These are phyloP conservation scores for Starmerella bacillaris DNA, from an alignment of 805 yeast species.

Conservation along the genomic window DNA sequence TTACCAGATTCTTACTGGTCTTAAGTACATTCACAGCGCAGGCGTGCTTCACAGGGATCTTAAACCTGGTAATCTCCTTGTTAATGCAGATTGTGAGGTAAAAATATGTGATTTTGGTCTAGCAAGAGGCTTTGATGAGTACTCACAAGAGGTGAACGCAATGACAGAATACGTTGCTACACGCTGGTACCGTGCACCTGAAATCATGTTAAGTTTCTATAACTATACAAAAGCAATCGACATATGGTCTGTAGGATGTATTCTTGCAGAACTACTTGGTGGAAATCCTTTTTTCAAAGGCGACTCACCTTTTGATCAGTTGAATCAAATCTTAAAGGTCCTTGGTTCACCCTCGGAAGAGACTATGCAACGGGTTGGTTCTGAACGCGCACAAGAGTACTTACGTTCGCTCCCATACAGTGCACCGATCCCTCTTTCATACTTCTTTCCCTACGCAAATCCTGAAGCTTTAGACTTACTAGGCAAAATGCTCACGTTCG, in stretches of 20 bases:
- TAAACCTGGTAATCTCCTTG: conserved; percentile 70
- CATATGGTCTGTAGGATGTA: conserved; percentile 94
- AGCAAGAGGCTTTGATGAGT: conserved; percentile 44
- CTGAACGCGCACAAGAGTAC: conserved; percentile 76
- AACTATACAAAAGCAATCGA: conserved; percentile 90
- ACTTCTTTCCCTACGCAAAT: conserved; percentile 34
- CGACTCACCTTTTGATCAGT: conserved; percentile 78
- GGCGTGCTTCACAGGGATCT: conserved; percentile 84
- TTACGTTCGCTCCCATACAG: conserved; percentile 59
- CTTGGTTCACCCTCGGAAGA: conserved; percentile 77
- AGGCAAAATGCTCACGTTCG: conserved; percentile 57
- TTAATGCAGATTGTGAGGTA: conserved; percentile 84
- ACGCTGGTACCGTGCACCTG: conserved; percentile 95
- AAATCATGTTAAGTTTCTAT: conserved; percentile 86
- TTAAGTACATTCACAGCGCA: conserved; percentile 84
- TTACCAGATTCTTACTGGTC: conserved; percentile 77
- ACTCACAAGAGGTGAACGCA: conserved; percentile 26
- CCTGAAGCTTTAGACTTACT: conserved; percentile 53
- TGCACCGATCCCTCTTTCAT: conserved; percentile 39
- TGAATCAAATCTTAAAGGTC: conserved; percentile 65
- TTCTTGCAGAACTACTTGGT: conserved; percentile 71
- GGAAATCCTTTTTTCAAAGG: conserved; percentile 89
- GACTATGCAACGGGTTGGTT: conserved; percentile 45
- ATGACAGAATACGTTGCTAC: conserved; percentile 98
- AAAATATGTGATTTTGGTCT: conserved; percentile 90